These are phyloP conservation scores for Chaetomium sp. DNA, from an alignment of 2,329 filamentous ascomycete genomes.

Conservation along the genomic window DNA sequence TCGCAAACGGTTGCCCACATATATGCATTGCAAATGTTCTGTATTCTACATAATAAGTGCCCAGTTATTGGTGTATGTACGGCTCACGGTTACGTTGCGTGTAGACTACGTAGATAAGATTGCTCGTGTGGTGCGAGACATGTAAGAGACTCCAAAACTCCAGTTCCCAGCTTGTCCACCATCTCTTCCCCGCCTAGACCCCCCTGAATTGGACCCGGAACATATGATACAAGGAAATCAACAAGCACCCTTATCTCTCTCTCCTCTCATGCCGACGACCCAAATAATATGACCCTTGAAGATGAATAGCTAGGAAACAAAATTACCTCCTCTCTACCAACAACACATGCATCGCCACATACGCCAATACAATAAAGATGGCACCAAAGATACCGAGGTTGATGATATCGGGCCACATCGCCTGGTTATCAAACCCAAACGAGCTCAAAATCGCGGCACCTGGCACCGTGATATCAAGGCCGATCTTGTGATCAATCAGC, in stretches of 20 bases:
- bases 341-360: constrained; percentile 85
- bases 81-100: too few species aligned
- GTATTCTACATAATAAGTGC: neutral
- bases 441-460: constrained; percentile 89
- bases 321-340: constrained; percentile 77
- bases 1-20: neutral
- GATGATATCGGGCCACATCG: constrained; percentile 76
- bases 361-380: constrained; percentile 80
- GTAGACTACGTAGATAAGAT: too few species aligned
- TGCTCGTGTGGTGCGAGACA: neutral
- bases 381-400: constrained; percentile 77
- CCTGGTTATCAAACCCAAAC: constrained; percentile 87
- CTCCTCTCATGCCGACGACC: neutral
- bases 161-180: neutral
- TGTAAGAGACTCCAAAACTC: constrained; percentile 3
- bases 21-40: constrained; percentile 10
- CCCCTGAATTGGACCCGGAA: neutral
- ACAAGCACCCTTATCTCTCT: neutral
- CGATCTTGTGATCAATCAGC: constrained; percentile 89
- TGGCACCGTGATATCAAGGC: constrained; percentile 91
- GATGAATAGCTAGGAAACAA: too few species aligned
- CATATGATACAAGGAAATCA: neutral
- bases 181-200: neutral
- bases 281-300: neutral
- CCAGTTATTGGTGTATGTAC: too few species aligned